Evolutionary conservation across 805 yeast species (phyloP).

Genomic region (Millerozyma miso): DNA sequence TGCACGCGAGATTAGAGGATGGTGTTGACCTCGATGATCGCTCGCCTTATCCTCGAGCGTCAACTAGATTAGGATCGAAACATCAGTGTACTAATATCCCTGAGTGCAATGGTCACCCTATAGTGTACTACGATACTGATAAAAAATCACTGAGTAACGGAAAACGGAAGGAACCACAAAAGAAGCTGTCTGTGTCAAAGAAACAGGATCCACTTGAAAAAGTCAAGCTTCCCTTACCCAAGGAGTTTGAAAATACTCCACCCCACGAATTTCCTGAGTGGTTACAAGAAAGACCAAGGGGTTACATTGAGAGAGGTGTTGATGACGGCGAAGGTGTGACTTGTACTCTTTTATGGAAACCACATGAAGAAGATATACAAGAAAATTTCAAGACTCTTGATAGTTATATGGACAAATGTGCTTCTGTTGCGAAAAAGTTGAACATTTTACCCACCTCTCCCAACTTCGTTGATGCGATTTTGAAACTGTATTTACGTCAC

Average conservation of each 20-base stretch:
- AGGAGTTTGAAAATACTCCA: conserved; percentile 36
- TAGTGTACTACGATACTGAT: conserved; percentile 57
- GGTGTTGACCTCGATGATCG: conserved; percentile 73
- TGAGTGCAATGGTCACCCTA: conserved; percentile 61
- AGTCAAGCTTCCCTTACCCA: conserved; percentile 42
- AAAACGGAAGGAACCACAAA: conserved; percentile 8
- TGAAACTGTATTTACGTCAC: conserved; percentile 49
- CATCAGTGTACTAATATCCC: conserved; percentile 67
- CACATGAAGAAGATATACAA: conserved; percentile 27
- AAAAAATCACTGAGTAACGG: conserved; percentile 5
- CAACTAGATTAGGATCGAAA: conserved; percentile 68
- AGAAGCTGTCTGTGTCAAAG: conserved; percentile 15
- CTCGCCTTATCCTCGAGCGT: conserved; percentile 72
- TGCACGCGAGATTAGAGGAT: conserved; percentile 70
- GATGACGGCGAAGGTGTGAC: conserved; percentile 53
- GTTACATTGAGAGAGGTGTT: conserved; percentile 81
- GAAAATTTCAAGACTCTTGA: conserved; percentile 40
- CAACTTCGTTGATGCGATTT: conserved; percentile 74
- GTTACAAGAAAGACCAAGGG: conserved; percentile 75
- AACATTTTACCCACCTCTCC: conserved; percentile 62
- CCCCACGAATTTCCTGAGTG: conserved; percentile 60
- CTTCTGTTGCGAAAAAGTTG: conserved; percentile 52
- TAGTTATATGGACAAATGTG: conserved; percentile 51
- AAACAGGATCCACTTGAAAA: conserved; percentile 14
- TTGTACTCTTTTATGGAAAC: conserved; percentile 63